A percentile compares a stretch with the other conserved stretches of the same genome.
phyloP scores from a whole-genome alignment of 2,329 filamentous ascomycete genomes.

The Emericellopsis atlantica region DNA sequence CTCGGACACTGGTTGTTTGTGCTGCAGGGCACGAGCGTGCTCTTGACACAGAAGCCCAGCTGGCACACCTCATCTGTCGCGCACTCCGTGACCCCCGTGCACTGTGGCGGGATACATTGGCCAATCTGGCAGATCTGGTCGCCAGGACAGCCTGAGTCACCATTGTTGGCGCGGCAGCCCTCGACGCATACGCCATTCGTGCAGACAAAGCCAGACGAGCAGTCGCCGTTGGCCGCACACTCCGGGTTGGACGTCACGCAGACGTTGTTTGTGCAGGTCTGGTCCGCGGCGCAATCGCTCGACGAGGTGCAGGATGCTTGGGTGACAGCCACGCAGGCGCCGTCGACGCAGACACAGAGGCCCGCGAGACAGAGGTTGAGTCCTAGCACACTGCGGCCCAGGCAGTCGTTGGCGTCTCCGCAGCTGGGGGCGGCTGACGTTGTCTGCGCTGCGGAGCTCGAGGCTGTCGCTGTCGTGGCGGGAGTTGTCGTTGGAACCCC shows the following conservation, averaged over 20 bases:
- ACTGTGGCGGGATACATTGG: constrained; percentile 1
- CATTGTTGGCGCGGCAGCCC: constrained; percentile 1
- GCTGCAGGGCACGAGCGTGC: background rate
- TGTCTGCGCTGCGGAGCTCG: background rate
- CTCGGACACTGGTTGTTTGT: background rate
- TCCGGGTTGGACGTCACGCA: constrained; percentile 1
- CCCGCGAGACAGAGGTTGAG: constrained; percentile 4
- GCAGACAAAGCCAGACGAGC: constrained; percentile 3
- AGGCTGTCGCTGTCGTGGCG: background rate
- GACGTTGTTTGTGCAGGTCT: background rate
- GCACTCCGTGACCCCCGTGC: background rate
- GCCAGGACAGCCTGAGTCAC: constrained; percentile 1
- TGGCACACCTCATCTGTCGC: constrained; percentile 3
- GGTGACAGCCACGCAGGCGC: constrained; percentile 1
- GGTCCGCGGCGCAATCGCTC: constrained; percentile 2
- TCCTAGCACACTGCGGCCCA: background rate
- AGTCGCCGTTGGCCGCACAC: constrained; percentile 1
- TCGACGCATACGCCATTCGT: constrained; percentile 3
- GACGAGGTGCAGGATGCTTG: constrained; percentile 2
- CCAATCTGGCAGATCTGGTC: constrained; percentile 5
- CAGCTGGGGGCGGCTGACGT: background rate
- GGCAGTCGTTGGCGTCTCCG: constrained; percentile 3
- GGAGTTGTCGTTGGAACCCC: too few relatives aligned
- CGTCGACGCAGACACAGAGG: constrained; percentile 5
- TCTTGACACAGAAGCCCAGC: constrained; percentile 3